A percentile compares a stretch with the other conserved stretches of the same genome.
These are phyloP conservation scores for Syzygium grande DNA, from an alignment of 345 rosid genomes.

Conservation along the genomic window DNA sequence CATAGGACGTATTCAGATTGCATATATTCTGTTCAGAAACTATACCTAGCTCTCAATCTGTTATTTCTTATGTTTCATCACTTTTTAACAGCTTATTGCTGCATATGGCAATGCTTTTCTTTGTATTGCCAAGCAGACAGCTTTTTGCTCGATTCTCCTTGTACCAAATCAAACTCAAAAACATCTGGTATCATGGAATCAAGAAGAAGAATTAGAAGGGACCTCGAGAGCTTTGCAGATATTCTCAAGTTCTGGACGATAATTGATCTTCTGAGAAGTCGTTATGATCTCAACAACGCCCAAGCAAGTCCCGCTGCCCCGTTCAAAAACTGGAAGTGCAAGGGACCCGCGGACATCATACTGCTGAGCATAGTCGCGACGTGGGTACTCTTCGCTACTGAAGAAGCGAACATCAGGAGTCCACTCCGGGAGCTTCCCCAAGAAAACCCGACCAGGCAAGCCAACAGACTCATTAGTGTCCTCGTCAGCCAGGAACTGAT, in stretches of 20 bases:
- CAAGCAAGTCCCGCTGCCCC: conserved; percentile 62
- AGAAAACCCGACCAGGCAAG: conserved; percentile 79
- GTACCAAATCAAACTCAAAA: not conserved
- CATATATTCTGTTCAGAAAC: not conserved
- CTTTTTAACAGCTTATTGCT: not conserved
- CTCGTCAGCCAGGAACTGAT: conserved; percentile 64
- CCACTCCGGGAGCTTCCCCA: conserved; percentile 81
- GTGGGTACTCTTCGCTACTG: conserved; percentile 63
- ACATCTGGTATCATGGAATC: not conserved
- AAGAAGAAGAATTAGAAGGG: not conserved
- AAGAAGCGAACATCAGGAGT: conserved; percentile 95
- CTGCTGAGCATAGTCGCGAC: conserved; percentile 46
- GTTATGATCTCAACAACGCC: conserved; percentile 89
- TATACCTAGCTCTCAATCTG: not conserved
- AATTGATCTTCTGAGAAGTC: conserved; percentile 57
- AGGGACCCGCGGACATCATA: conserved; percentile 72
- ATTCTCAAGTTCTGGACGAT: conserved; percentile 60
- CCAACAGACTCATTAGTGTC: conserved; percentile 55
- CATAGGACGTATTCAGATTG: not conserved
- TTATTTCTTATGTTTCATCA: not conserved
- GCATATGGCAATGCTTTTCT: not conserved
- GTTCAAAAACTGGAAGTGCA: conserved; percentile 82
- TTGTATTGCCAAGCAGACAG: not conserved
- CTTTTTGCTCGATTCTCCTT: not conserved
- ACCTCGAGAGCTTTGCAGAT: conserved; percentile 97